Evolutionary conservation across 805 yeast genomes (phyloP), one percentile per base, ranked within the genome.

Genomic region (Cyberlindnera veronae): DNA sequence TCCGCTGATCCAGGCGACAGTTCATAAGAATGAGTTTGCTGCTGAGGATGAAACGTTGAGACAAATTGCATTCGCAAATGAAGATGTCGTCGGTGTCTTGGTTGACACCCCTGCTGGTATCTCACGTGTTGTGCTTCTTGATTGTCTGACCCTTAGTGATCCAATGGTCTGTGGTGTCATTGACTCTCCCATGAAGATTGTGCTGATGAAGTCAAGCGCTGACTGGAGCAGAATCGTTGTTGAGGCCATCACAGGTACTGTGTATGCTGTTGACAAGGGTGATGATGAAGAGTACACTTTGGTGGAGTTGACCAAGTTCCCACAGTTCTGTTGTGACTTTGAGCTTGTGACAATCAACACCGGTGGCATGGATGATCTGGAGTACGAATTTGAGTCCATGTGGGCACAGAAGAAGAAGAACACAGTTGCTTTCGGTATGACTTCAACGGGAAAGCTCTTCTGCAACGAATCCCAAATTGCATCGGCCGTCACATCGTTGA

Each of bases 401-500:
- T 57, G 65, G 60, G 36, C 44, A 3, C 44, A 38, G 3, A 47
- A 61, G 41, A n/a, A 57, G 54, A 14, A 53, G 9, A 55, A 57
- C 31, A 38, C 57, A 23, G 60, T 66, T 13, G 79, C 80, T 0
- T 84, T 87, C 57, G 98, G 96, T 38, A 62, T 91, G 21, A 74
- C 95, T 0, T 63, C 74, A 5, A 77, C 72, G 46, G 97, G 97
- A 41, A 84, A 83, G 54, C 63, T 93, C 12, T 87, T 68, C 58
- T 80, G 79, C 4, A 79, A 82, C 49, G 72, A 71, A 1, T 65
- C 68, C 13, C 79, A 75, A 44, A 58, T 89, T 12, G 71, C 85
- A 2, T 68, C 77, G 4, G 88, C 91, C 12, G 90, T 87, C 12
- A 90, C 98, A 0, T 90, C 98, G 0, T 61, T 91, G 42, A 72